phyloP scores from a whole-genome alignment of 1,284 basidiomycete genomes.

The Hymenochaete sp. region DNA sequence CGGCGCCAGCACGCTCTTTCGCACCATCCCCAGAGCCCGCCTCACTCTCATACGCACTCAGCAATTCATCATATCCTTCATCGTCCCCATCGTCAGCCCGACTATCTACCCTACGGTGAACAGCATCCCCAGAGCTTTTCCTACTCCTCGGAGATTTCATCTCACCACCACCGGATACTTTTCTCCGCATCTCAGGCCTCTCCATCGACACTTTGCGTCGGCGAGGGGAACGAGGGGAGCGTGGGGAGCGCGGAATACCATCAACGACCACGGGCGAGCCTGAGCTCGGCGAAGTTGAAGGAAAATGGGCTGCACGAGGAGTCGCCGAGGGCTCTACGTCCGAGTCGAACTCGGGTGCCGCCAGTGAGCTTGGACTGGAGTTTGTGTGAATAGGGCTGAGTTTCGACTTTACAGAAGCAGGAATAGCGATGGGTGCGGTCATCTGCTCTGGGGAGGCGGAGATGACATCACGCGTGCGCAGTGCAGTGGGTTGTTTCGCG shows the following conservation, averaged over 20 bases:
- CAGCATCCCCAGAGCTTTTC: conserved; percentile 7
- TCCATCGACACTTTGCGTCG: conserved; percentile 26
- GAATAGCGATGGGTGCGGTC: conserved; percentile 25
- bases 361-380: conserved; percentile 39
- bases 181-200: conserved; percentile 30
- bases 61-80: conserved; percentile 66
- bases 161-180: conserved; percentile 34
- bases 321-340: conserved; percentile 45
- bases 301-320: conserved; percentile 45
- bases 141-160: conserved; percentile 35
- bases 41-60: conserved; percentile 75
- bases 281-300: conserved; percentile 25
- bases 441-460: conserved; percentile 22
- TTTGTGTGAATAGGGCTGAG: no score
- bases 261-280: conserved; percentile 11
- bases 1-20: conserved; percentile 15
- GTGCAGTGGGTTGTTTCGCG: conserved; percentile 33
- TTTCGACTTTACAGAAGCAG: no score
- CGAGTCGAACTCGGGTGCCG: conserved; percentile 43
- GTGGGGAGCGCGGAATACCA: background rate
- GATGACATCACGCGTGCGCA: conserved; percentile 34
- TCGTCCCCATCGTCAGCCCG: conserved; percentile 64
- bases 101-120: conserved; percentile 36
- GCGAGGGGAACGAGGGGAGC: conserved; percentile 27
- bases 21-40: conserved; percentile 29